Evolutionary conservation across 352 stramenopile species (phyloP).

Genomic region (Plasmopara halstedii): DNA sequence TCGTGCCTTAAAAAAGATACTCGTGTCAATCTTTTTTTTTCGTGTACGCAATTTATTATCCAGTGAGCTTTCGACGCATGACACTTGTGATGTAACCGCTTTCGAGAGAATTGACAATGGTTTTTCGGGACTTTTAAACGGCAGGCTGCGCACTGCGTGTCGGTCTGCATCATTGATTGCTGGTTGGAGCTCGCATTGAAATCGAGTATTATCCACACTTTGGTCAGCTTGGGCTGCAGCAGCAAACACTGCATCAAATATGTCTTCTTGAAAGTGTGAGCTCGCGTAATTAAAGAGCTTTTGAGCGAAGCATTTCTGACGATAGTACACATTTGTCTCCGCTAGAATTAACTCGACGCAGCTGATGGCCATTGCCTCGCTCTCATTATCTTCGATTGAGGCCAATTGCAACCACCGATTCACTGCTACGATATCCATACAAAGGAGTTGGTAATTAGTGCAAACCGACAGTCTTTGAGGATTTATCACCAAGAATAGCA

Average conservation of each 20-base stretch:
- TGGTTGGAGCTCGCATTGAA: constrained; percentile 20
- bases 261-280: constrained; percentile 20
- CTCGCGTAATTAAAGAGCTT: constrained; percentile 22
- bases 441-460: no score
- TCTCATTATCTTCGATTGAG: constrained; percentile 33
- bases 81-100: constrained; percentile 8
- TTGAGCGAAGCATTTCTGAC: constrained; percentile 26
- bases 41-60: no score
- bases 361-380: constrained; percentile 41
- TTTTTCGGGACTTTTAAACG: constrained; percentile 24
- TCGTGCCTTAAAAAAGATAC: no score
- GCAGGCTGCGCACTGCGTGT: constrained; percentile 39
- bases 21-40: no score
- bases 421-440: constrained; percentile 32
- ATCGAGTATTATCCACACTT: constrained; percentile 7
- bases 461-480: no score
- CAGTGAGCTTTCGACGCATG: no score
- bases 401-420: constrained; percentile 24
- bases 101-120: constrained; percentile 4
- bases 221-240: constrained; percentile 22
- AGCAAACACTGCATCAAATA: constrained; percentile 31
- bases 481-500: no score
- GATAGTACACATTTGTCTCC: constrained; percentile 47
- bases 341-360: constrained; percentile 45
- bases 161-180: constrained; percentile 28